phyloP scores from a whole-genome alignment of 2,329 filamentous ascomycete species.

The Elsinoe australis region DNA sequence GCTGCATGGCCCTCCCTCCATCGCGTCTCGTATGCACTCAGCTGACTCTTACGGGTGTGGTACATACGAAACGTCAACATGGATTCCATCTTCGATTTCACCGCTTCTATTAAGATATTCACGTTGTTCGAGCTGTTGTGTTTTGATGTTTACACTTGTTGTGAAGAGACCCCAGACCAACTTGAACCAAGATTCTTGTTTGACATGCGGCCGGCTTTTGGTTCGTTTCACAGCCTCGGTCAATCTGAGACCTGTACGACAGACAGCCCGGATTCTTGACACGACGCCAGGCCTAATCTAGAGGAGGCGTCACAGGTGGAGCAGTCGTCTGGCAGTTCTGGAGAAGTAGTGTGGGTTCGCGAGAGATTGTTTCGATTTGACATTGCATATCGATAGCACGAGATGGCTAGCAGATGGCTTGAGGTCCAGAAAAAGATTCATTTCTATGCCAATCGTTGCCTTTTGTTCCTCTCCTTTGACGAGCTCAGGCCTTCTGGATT shows the following conservation, averaged over 20 bases:
- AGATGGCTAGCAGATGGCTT: slow-evolving; percentile 7
- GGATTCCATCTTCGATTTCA: not conserved
- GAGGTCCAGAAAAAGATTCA: slow-evolving; percentile 3
- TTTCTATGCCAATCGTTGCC: slow-evolving; percentile 7
- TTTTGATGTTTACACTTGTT: slow-evolving; percentile 9
- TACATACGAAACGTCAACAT: slow-evolving; percentile 11
- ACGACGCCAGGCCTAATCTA: slow-evolving; percentile 2
- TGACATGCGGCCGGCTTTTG: slow-evolving; percentile 2
- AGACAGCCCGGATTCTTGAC: slow-evolving; percentile 11
- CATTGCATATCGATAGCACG: slow-evolving; percentile 11
- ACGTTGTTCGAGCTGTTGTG: not conserved
- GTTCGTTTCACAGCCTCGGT: slow-evolving; percentile 15
- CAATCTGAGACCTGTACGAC: slow-evolving; percentile 1
- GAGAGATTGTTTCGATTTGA: not conserved
- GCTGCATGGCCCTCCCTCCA: not conserved
- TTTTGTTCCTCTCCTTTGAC: slow-evolving; percentile 2
- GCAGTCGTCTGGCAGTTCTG: slow-evolving; percentile 3
- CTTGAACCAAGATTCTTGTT: slow-evolving; percentile 9
- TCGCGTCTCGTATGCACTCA: slow-evolving; percentile 13
- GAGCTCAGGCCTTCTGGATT: slow-evolving; percentile 9
- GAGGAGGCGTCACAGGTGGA: slow-evolving; percentile 5
- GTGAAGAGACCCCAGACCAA: slow-evolving; percentile 12
- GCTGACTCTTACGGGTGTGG: slow-evolving; percentile 2
- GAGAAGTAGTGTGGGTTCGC: slow-evolving; percentile 9
- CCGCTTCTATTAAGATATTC: not conserved